Evolutionary conservation across 805 yeast species (phyloP).

Genomic region (Komagataella mondaviorum): DNA sequence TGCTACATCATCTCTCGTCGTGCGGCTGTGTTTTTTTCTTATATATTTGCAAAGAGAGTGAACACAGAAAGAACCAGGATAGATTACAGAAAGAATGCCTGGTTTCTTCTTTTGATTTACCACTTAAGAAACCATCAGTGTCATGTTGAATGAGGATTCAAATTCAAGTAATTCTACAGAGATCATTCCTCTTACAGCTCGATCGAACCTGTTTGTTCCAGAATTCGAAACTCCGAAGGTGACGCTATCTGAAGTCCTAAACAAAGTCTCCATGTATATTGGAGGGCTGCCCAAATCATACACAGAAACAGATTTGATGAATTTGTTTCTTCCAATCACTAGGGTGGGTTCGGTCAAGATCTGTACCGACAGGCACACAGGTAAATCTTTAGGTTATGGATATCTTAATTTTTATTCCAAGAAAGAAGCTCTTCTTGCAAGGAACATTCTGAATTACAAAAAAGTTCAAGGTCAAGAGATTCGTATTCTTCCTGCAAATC

Average conservation of each 20-base stretch:
- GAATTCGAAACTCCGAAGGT: background rate
- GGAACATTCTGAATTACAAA: slow-evolving; percentile 42
- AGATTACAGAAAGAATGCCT: background rate
- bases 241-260: background rate
- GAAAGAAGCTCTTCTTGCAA: slow-evolving; percentile 40
- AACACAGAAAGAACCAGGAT: background rate
- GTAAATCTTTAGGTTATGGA: slow-evolving; percentile 56
- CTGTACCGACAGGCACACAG: slow-evolving; percentile 39
- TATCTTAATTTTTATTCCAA: slow-evolving; percentile 46
- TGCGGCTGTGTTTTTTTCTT: background rate
- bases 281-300: background rate
- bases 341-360: slow-evolving; percentile 35
- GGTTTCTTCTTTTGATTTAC: background rate
- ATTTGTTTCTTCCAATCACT: slow-evolving; percentile 12
- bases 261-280: background rate
- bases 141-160: background rate
- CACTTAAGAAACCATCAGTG: background rate
- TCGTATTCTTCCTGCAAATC: slow-evolving; percentile 38
- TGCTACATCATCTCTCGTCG: background rate
- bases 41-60: background rate
- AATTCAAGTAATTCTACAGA: background rate
- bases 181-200: background rate
- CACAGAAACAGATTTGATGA: background rate
- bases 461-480: slow-evolving; percentile 26
- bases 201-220: background rate